Percentiles rank a stretch among this genome's conserved stretches.
phyloP scores from a whole-genome alignment of 192 early-diverging fungal species.

The Diversispora eburnea region DNA sequence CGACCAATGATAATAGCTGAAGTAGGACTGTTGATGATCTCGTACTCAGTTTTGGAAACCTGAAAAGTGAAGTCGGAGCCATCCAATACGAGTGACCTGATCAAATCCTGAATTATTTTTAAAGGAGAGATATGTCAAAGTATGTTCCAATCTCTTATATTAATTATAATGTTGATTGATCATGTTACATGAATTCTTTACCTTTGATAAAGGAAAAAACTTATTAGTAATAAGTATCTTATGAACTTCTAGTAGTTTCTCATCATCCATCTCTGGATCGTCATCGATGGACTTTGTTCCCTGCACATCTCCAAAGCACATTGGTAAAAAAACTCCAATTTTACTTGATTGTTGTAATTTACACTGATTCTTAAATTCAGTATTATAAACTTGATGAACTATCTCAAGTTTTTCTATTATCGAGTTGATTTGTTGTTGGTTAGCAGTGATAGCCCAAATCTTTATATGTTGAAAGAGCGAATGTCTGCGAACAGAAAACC shows the following conservation, averaged over 20 bases:
- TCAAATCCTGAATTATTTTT: constrained; percentile 1
- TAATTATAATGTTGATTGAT: neutral
- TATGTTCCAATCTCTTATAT: too few relatives aligned
- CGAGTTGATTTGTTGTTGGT: neutral
- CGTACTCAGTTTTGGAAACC: constrained; percentile 18
- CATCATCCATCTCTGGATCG: constrained; percentile 4
- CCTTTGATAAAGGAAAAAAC: constrained; percentile 25
- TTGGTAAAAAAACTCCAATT: constrained; percentile 13
- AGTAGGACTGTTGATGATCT: constrained; percentile 15
- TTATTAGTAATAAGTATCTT: constrained; percentile 25
- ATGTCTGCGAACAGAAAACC: neutral
- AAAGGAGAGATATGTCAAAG: too few relatives aligned
- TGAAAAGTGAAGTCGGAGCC: constrained; percentile 23
- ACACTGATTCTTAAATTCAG: neutral
- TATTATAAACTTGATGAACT: constrained; percentile 15
- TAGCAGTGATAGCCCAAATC: constrained; percentile 18
- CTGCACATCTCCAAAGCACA: neutral
- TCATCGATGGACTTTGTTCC: neutral
- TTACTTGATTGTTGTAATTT: neutral
- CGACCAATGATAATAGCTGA: constrained; percentile 24
- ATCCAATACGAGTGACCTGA: neutral
- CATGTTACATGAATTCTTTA: neutral
- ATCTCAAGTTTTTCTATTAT: constrained; percentile 18
- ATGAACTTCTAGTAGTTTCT: constrained; percentile 19
- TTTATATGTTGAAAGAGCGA: constrained; percentile 3